phyloP scores from a whole-genome alignment of 179 eudicot species.

The Gypsophila paniculata region DNA sequence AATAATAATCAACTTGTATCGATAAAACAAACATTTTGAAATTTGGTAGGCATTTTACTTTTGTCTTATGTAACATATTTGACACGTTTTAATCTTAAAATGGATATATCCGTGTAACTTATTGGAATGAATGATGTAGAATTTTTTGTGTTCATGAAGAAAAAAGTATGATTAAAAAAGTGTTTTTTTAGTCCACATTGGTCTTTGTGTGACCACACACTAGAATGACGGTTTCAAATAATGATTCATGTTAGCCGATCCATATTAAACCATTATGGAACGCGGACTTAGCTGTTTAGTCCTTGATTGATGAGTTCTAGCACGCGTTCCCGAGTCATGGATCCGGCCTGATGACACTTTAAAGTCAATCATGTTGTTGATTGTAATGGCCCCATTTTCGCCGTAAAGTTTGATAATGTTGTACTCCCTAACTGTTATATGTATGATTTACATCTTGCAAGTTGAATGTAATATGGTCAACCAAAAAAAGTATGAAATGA shows the following conservation, averaged over 20 bases:
- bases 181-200: too few relatives aligned
- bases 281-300: not conserved
- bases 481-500: slow-evolving; percentile 12
- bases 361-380: not conserved
- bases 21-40: too few relatives aligned
- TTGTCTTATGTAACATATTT: too few relatives aligned
- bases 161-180: too few relatives aligned
- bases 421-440: not conserved
- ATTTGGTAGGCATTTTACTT: too few relatives aligned
- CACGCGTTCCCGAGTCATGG: not conserved
- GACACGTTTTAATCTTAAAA: too few relatives aligned
- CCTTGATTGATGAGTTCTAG: not conserved
- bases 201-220: not conserved
- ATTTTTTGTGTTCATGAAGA: too few relatives aligned
- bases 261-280: not conserved
- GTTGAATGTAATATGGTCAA: slow-evolving; percentile 12
- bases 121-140: too few relatives aligned
- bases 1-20: too few relatives aligned
- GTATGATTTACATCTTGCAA: slow-evolving; percentile 19
- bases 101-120: too few relatives aligned
- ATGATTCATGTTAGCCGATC: not conserved
- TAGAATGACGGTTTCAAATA: not conserved
- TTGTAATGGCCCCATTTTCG: slow-evolving; percentile 1
- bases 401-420: slow-evolving; percentile 18
- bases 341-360: not conserved